phyloP scores from a whole-genome alignment of 2,329 filamentous ascomycete genomes.

The Colletotrichum lupini region DNA sequence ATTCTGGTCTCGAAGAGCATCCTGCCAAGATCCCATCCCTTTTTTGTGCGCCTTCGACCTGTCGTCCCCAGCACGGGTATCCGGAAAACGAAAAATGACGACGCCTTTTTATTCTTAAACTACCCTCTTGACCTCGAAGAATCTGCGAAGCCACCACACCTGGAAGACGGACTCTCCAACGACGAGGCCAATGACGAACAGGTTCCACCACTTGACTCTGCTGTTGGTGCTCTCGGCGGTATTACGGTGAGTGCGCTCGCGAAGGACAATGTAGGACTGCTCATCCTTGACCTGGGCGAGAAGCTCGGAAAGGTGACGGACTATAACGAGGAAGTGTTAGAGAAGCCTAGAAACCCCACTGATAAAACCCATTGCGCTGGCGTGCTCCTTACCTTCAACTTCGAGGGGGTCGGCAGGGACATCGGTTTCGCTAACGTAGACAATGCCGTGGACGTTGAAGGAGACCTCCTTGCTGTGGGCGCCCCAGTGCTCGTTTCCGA shows the following conservation, averaged over 20 bases:
- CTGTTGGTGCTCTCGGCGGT: constrained; percentile 98
- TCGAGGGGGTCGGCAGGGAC: constrained; percentile 89
- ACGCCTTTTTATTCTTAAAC: constrained; percentile 55
- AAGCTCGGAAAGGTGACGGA: constrained; percentile 85
- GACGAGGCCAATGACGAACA: constrained; percentile 92
- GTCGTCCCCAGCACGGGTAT: constrained; percentile 22
- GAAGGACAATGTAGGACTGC: constrained; percentile 94
- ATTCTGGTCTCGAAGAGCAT: not conserved
- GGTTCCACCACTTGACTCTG: constrained; percentile 99
- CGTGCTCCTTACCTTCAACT: constrained; percentile 75
- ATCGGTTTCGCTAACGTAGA: constrained; percentile 93
- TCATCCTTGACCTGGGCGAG: constrained; percentile 96
- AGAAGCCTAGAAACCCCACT: not conserved
- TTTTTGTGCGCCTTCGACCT: constrained; percentile 23
- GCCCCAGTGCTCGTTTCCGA: constrained; percentile 98
- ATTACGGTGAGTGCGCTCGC: constrained; percentile 96
- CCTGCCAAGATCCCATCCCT: not conserved
- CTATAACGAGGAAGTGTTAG: constrained; percentile 56
- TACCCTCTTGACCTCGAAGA: constrained; percentile 88
- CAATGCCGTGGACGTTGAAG: constrained; percentile 98
- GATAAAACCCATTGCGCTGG: not conserved
- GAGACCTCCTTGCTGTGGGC: constrained; percentile 97
- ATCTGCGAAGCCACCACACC: constrained; percentile 99
- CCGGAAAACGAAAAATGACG: constrained; percentile 13
- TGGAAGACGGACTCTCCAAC: constrained; percentile 96